Evolutionary conservation across 495 filamentous ascomycete genomes (phyloP), one percentile per base, ranked within the genome.

Genomic region (Penicillium samsonianum): DNA sequence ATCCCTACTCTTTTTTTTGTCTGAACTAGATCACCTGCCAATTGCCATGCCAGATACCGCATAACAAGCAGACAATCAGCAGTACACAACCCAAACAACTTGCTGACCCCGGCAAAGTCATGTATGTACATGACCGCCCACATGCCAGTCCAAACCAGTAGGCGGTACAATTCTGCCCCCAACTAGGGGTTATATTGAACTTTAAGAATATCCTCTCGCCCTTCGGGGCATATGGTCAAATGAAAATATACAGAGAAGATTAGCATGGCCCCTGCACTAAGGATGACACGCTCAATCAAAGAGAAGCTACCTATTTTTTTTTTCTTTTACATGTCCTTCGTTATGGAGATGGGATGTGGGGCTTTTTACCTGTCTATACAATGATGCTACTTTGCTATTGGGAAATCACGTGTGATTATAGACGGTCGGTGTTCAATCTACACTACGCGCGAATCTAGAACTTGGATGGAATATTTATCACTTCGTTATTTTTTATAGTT

Each of bases 251-350:
- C 83, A 90, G 86, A 92, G 88, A 92, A 91, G 87, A 92, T 92
- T 96, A 96, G 92, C 92, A 96, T 96, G 90, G 92, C 92, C 92
- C 92, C 92, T 97, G 92, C 91, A 96, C 91, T 95, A 96, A 96
- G 91, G 91, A 96, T 94, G 91, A 95, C 90, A 95, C 91, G 90
- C 90, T 91, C 84, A 89, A 91, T 90, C 89, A 92, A 91, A 92
- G 90, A 92, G 89, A 90, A 87, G 87, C 88, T 90, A 88, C 81
- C 73, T 82, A 79, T 88, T 86, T 88, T 88, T 88, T 88, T 72
- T 62, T 50, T 33, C 46, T 69, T 69, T 46, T 46, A 46, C 43
- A 26, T 14, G 8, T 17, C 43, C 23, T 38, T 17, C 2, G n/a
- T 38, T 38, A 38, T 35, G 31, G 31, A 35, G 31, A 35, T 38